Percentiles rank a stretch among this genome's conserved stretches.
phyloP scores from a whole-genome alignment of 306 rosid species.

The Benincasa hispida region DNA sequence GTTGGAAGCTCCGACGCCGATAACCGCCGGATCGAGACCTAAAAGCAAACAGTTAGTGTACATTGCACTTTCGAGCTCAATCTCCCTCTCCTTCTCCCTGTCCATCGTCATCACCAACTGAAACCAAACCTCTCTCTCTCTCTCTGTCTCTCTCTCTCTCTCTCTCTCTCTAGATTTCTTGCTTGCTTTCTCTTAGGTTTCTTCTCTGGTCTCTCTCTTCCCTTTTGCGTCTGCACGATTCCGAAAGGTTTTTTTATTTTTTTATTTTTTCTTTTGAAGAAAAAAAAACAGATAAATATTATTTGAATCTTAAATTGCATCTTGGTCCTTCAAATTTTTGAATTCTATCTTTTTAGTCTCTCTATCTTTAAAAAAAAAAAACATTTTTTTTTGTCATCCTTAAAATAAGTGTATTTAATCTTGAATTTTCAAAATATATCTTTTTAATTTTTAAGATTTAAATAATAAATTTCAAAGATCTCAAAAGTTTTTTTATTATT shows the following conservation, averaged over 20 bases:
- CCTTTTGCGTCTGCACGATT: background rate
- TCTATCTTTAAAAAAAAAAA: background rate
- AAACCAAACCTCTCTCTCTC: background rate
- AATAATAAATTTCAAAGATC: no score
- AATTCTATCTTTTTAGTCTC: background rate
- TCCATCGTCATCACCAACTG: constrained; percentile 87
- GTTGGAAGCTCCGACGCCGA: constrained; percentile 78
- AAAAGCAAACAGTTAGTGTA: constrained; percentile 89
- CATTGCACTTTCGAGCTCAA: constrained; percentile 98
- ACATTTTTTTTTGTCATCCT: no score
- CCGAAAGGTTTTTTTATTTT: background rate
- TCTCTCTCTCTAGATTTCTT: constrained; percentile 1
- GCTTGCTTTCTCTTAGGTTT: background rate
- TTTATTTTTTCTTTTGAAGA: background rate
- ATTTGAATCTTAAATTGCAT: background rate
- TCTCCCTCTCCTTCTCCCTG: constrained; percentile 98
- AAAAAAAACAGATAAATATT: background rate
- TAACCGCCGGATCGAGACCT: constrained; percentile 91
- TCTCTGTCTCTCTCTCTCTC: background rate
- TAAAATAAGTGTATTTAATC: no score
- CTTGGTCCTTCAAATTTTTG: background rate
- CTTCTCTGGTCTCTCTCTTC: background rate
- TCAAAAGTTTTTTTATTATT: no score
- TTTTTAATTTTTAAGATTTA: no score
- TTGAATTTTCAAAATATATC: no score